Conservation (phyloP, 768 basidiomycete species). For the Phlebiopsis gigantea region DNA sequence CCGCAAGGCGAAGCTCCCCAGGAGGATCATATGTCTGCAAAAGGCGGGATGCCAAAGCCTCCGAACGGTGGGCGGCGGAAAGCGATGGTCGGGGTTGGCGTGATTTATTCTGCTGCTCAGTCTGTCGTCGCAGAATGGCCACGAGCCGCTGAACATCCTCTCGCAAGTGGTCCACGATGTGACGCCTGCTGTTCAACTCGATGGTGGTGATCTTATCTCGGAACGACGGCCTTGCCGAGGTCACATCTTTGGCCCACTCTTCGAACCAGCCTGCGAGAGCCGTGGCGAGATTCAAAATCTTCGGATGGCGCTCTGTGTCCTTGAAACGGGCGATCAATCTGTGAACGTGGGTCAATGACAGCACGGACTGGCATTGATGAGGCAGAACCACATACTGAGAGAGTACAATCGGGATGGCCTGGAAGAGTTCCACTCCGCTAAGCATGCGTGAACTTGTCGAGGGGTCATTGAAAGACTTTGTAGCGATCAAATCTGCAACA, state of each 20-base stretch:
- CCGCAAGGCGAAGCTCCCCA: slow-evolving; percentile 40
- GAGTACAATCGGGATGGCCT: slow-evolving; percentile 20
- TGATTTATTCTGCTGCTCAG: slow-evolving; percentile 18
- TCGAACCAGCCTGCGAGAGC: slow-evolving; percentile 41
- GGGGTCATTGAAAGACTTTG: slow-evolving; percentile 20
- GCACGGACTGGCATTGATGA: not conserved
- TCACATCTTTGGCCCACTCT: slow-evolving; percentile 41
- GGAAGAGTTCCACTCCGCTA: slow-evolving; percentile 24
- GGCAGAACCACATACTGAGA: slow-evolving; percentile 12
- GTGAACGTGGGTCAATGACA: not conserved
- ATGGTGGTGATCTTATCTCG: slow-evolving; percentile 35
- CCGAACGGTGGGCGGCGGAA: slow-evolving; percentile 18
- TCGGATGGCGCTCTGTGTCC: slow-evolving; percentile 40
- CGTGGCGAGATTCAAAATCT: slow-evolving; percentile 35
- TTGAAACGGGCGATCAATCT: slow-evolving; percentile 59
- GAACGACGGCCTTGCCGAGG: slow-evolving; percentile 35
- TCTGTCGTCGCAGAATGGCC: slow-evolving; percentile 48
- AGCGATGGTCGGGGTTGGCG: not conserved
- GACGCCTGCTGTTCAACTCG: slow-evolving; percentile 28
- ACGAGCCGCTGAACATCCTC: slow-evolving; percentile 28
- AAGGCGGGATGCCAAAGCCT: slow-evolving; percentile 35
- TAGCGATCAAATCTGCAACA: slow-evolving; percentile 20
- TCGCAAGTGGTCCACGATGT: slow-evolving; percentile 31
- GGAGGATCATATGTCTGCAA: slow-evolving; percentile 47
- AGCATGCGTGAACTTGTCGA: slow-evolving; percentile 8